Evolutionary conservation across 1,139 yeast species (phyloP).

Genomic region (Schizosaccharomyces versatilis): DNA sequence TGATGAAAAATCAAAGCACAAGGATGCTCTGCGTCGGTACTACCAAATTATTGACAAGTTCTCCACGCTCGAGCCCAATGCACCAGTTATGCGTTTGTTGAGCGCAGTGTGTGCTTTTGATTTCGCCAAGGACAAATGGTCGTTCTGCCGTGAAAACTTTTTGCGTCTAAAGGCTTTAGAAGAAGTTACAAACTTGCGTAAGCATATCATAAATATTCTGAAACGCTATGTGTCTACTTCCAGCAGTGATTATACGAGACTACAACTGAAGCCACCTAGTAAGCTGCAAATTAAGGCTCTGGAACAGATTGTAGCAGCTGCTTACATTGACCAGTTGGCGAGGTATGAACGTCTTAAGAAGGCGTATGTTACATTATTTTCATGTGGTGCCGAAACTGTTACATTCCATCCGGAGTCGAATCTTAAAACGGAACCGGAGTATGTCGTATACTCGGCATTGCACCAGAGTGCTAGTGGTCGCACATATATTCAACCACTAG

Average conservation of each 20-base stretch:
- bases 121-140: constrained; percentile 25
- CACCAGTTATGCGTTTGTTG: constrained; percentile 55
- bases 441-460: constrained; percentile 5
- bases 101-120: constrained; percentile 82
- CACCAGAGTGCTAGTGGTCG: constrained; percentile 5
- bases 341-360: constrained; percentile 57
- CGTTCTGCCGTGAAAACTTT: constrained; percentile 38
- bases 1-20: constrained; percentile 24
- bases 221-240: constrained; percentile 27
- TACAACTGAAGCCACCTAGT: constrained; percentile 49
- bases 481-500: constrained; percentile 5
- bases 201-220: constrained; percentile 57
- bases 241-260: constrained; percentile 32
- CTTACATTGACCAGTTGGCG: constrained; percentile 79
- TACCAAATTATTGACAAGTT: constrained; percentile 27
- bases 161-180: constrained; percentile 44
- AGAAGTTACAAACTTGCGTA: constrained; percentile 61
- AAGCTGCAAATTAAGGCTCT: constrained; percentile 50
- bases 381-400: constrained; percentile 4
- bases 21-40: constrained; percentile 30
- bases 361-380: constrained; percentile 1
- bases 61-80: constrained; percentile 40
- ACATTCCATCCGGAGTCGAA: constrained; percentile 6
- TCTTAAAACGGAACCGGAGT: constrained; percentile 3
- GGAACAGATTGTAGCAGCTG: constrained; percentile 82